Base-by-base conservation (phyloP, 2,329 filamentous ascomycete species). In the Emmonsia crescens region DNA sequence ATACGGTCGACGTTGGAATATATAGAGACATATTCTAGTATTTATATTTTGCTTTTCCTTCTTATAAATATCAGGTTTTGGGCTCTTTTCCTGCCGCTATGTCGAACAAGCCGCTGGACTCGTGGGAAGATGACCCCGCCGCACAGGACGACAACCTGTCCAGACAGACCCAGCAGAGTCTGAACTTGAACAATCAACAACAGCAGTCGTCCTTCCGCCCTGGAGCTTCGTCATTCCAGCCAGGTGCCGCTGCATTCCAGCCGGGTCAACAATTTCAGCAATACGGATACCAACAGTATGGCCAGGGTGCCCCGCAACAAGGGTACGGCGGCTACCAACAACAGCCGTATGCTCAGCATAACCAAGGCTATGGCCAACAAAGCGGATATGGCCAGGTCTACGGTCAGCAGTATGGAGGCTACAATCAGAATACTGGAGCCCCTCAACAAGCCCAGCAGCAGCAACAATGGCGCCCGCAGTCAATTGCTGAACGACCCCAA, bases 61-160 rank as follows among this genome's bases (percentile, higher is more conserved):
- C 9, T 36, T 56, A 40, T 55, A 57, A 55, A 29, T 42, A 33
- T 16, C n/a, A 61, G 64, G 61, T 66, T 65, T 52, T 3, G 51
- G 36, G 66, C 64, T 57, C 27, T 64, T 62, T 64, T 16, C 36
- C 40, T 3, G 21, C 61, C 72, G 82, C 61, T 72, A 96, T 96
- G 91, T 88, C 92, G 70, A 86, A 92, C 76, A 56, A 56, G 31
- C 52, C 52, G 12, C 89, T 91, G 71, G 91, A 96, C 76, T 96
- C 91, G 65, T 97, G 94, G 89, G 92, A 97, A 79, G 91, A 96
- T 72, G 89, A 92, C 71, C 86, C 87, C 71, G 81, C 87, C 61
- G 86, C 85, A 65, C 87, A 90, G 80, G 88, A 92, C 70, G 88
- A 83, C 66, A 76, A 89, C 74, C 85, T 96, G 75, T 84, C 89